These are phyloP conservation scores for Rhododendron williamsianum DNA, from an alignment of 148 eudicot species.

Conservation along the genomic window DNA sequence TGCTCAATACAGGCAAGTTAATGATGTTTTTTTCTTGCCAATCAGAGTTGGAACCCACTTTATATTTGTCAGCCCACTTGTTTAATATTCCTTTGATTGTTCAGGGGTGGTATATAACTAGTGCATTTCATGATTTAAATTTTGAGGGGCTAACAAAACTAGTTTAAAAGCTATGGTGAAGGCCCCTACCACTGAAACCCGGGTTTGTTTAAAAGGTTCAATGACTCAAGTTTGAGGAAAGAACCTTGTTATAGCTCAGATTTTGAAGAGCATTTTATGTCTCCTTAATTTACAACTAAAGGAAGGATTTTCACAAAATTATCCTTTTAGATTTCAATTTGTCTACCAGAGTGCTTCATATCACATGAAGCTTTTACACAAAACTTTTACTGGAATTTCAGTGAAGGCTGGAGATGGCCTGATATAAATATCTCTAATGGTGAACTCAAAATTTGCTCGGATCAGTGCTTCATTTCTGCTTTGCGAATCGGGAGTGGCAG, in stretches of 20 bases:
- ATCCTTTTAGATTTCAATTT: background rate
- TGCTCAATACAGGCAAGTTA: slow-evolving; percentile 62
- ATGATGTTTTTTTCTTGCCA: background rate
- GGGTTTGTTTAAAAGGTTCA: background rate
- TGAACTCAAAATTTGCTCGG: background rate
- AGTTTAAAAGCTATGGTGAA: background rate
- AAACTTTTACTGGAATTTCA: background rate
- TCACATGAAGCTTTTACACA: background rate
- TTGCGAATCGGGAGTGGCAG: background rate
- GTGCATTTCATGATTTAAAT: background rate
- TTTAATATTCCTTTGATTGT: background rate
- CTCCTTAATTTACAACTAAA: background rate
- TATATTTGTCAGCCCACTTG: background rate
- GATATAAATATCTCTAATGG: background rate
- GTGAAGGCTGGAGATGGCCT: background rate
- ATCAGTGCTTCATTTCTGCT: background rate
- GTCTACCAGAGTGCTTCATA: background rate
- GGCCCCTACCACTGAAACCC: background rate
- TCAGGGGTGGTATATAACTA: background rate
- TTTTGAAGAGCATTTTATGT: background rate
- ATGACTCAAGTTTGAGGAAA: background rate
- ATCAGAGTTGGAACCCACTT: background rate
- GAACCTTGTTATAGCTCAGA: background rate
- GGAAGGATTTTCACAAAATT: background rate
- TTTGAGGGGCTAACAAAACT: slow-evolving; percentile 1